Evolutionary conservation across 2,329 filamentous ascomycete genomes (phyloP).

Genomic region (Verruconis gallopava): DNA sequence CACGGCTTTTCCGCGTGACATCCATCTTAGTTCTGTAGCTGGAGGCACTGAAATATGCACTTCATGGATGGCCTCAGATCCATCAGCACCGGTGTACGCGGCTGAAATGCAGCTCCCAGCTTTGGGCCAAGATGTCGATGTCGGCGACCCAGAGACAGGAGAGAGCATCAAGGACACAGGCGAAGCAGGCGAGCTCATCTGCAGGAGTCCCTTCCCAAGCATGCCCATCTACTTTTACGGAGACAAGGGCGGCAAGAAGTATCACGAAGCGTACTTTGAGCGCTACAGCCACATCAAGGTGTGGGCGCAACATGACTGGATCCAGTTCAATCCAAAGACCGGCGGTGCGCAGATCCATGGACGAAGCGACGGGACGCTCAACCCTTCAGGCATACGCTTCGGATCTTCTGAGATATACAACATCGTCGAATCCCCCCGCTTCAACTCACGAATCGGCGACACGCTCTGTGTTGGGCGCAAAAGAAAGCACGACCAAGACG

Average conservation of each 20-base stretch:
- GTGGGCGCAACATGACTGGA: constrained; percentile 36
- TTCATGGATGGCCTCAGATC: constrained; percentile 31
- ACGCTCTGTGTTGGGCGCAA: constrained; percentile 28
- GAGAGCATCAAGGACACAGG: constrained; percentile 21
- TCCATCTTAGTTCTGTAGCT: constrained; percentile 30
- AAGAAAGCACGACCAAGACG: constrained; percentile 23
- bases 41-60: constrained; percentile 37
- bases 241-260: constrained; percentile 27
- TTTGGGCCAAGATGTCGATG: constrained; percentile 35
- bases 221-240: constrained; percentile 36
- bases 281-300: constrained; percentile 26
- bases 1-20: constrained; percentile 22
- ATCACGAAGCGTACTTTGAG: constrained; percentile 34
- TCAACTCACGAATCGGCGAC: constrained; percentile 25
- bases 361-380: constrained; percentile 34
- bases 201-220: constrained; percentile 32
- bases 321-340: constrained; percentile 29
- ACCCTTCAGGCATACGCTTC: constrained; percentile 36
- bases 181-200: constrained; percentile 33
- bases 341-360: constrained; percentile 31
- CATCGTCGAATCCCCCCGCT: constrained; percentile 30
- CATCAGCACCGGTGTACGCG: constrained; percentile 28
- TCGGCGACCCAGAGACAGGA: constrained; percentile 27
- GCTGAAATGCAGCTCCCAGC: constrained; percentile 34
- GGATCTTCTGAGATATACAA: constrained; percentile 35